Evolutionary conservation across 1,284 basidiomycete species (phyloP).

Genomic region (Cronartium quercuum): DNA sequence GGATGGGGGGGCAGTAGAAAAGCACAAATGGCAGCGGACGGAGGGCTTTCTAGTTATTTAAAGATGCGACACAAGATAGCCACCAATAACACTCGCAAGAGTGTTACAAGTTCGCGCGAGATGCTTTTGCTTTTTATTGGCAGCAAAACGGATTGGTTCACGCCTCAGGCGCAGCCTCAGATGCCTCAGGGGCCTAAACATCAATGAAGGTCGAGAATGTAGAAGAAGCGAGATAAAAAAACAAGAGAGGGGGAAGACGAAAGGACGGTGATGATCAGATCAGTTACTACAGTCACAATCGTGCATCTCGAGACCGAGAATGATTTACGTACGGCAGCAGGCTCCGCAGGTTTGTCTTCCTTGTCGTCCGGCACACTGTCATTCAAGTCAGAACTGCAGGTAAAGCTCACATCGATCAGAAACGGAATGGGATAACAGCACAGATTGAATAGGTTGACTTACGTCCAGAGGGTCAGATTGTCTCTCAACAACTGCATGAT

Average conservation of each 20-base stretch:
- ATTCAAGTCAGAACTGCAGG: slow-evolving; percentile 36
- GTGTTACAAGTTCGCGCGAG: not conserved
- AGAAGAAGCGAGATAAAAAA: not conserved
- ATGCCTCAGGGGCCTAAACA: not conserved
- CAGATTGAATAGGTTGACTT: not conserved
- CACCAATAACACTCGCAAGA: not conserved
- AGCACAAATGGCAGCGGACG: not conserved
- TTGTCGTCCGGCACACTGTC: slow-evolving; percentile 37
- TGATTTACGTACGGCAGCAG: slow-evolving; percentile 14
- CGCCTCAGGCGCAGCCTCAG: slow-evolving; percentile 4
- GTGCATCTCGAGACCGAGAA: not conserved
- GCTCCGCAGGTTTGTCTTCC: slow-evolving; percentile 38
- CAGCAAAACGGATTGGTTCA: slow-evolving; percentile 1
- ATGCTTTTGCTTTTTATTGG: slow-evolving; percentile 1
- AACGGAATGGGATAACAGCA: not conserved
- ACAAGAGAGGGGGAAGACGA: not conserved
- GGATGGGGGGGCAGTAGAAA: not conserved
- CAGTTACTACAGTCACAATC: not conserved
- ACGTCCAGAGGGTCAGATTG: slow-evolving; percentile 52
- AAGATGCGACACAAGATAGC: not conserved
- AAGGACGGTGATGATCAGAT: not conserved
- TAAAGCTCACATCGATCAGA: not conserved
- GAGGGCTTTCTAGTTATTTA: not conserved
- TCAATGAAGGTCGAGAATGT: not conserved
- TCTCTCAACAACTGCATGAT: slow-evolving; percentile 54